Base-by-base conservation (phyloP, 2,329 filamentous ascomycete species). In the Xylariaceae sp. region DNA sequence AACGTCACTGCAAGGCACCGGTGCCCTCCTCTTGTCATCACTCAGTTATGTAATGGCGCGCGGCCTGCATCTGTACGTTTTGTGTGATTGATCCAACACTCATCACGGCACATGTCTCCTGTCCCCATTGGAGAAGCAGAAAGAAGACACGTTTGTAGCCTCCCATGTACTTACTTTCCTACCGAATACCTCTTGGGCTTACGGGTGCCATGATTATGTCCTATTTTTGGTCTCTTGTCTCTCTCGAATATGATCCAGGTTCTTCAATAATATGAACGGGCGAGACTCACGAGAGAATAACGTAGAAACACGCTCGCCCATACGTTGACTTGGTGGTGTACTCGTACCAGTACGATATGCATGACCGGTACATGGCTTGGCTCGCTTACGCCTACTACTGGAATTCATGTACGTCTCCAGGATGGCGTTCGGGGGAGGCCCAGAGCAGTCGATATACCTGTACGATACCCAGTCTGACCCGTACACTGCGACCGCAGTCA, bases 401-500 rank as follows among this genome's bases (percentile, higher is more conserved):
- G 15, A 50, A 17, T 47, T 17, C 37, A 42, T 49, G 47, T 49
- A 49, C 47, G 15, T 54, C 42, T 57, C 57, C 55, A 51, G 52
- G 30, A 54, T 55, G 56, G 42, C 51, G 57, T 35, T 52, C 47
- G 15, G 54, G 55, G n/a, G 51, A 48, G 58, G 55, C 56, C 53
- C 42, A 51, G 51, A 56, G 42, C 55, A 39, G 18, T 60, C 56
- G 35, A 54, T 35, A 42, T 51, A 35, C 30, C 23, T 10, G 42
- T 45, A 11, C 2, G 11, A 45, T 30, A 30, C 23, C 52, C 47
- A 51, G 42, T 13, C 37, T 42, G 37, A 13, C 8, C 37, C 11
- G 37, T 42, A 42, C 37, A 13, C 37, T 42, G 8, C 37, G 37
- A 42, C 37, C 3, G 37, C 37, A 42, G 37, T 13, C 17, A 56